Evolutionary conservation across 73 alveolate genomes (phyloP).

Genomic region (Tetrahymena malaccensis): DNA sequence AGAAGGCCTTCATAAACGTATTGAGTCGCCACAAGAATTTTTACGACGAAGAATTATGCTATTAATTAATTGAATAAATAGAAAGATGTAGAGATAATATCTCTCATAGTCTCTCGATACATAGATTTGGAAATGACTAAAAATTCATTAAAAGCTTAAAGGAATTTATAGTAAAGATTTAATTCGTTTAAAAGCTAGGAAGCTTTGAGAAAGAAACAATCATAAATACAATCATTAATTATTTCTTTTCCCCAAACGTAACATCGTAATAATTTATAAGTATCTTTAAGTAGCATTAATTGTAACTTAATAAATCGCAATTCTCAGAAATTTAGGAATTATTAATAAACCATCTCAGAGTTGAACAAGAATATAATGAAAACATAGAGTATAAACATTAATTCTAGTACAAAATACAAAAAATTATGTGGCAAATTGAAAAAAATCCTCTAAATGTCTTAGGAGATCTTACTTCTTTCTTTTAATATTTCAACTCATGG

Average conservation of each 20-base stretch:
- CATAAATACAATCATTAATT: neutral
- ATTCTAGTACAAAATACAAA: neutral
- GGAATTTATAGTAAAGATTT: neutral
- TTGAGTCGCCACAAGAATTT: neutral
- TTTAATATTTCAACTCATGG: neutral
- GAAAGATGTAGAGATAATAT: neutral
- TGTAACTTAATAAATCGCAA: neutral
- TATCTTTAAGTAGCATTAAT: neutral
- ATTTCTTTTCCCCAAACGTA: neutral
- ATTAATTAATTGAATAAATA: neutral
- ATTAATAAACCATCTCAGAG: neutral
- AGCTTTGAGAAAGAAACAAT: neutral
- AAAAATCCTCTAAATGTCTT: neutral
- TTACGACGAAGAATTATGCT: neutral
- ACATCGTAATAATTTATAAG: neutral
- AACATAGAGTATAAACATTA: neutral
- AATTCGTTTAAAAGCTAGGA: neutral
- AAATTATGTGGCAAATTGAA: neutral
- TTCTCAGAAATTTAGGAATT: neutral
- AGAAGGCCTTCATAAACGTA: neutral
- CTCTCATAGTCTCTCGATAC: neutral
- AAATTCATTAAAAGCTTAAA: neutral
- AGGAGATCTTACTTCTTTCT: neutral
- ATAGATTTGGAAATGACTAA: neutral
- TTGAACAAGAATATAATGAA: neutral